Conservation (phyloP, 495 filamentous ascomycete species). For the Hypoxylon cercidicola region DNA sequence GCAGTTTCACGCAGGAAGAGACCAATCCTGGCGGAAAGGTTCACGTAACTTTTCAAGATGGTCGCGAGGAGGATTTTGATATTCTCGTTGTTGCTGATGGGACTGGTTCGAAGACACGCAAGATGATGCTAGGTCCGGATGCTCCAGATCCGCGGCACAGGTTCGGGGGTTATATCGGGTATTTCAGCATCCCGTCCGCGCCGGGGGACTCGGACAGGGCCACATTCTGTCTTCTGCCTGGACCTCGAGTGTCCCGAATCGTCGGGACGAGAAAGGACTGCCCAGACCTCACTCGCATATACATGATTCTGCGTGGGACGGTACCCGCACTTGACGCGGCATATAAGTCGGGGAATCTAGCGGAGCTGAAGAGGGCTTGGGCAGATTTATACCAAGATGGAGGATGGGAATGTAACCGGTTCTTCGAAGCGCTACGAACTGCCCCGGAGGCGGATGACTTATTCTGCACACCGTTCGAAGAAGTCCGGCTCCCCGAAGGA, state of each 20-base stretch:
- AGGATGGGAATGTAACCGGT: constrained; percentile 27
- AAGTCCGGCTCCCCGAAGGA: constrained; percentile 50
- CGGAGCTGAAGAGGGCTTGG: constrained; percentile 17
- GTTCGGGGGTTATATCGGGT: constrained; percentile 47
- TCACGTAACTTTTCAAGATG: constrained; percentile 53
- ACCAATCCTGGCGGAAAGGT: constrained; percentile 42
- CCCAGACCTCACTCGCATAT: constrained; percentile 41
- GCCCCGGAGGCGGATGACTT: constrained; percentile 26
- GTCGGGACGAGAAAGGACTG: constrained; percentile 46
- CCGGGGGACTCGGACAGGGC: constrained; percentile 35
- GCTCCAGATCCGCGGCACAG: constrained; percentile 41
- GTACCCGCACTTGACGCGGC: constrained; percentile 13
- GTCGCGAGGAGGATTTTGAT: constrained; percentile 52
- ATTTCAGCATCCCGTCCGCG: constrained; percentile 51
- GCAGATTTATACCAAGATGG: constrained; percentile 20
- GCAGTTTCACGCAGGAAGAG: constrained; percentile 29
- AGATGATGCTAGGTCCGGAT: constrained; percentile 45
- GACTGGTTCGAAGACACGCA: constrained; percentile 53
- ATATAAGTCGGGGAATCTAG: constrained; percentile 23
- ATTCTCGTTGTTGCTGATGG: constrained; percentile 64
- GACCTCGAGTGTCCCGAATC: constrained; percentile 23
- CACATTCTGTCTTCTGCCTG: constrained; percentile 32
- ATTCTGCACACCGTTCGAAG: constrained; percentile 41
- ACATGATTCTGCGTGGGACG: constrained; percentile 27
- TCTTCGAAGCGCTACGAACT: constrained; percentile 15